phyloP scores from a whole-genome alignment of 2,329 filamentous ascomycete genomes.

The Exophiala dermatitidis region DNA sequence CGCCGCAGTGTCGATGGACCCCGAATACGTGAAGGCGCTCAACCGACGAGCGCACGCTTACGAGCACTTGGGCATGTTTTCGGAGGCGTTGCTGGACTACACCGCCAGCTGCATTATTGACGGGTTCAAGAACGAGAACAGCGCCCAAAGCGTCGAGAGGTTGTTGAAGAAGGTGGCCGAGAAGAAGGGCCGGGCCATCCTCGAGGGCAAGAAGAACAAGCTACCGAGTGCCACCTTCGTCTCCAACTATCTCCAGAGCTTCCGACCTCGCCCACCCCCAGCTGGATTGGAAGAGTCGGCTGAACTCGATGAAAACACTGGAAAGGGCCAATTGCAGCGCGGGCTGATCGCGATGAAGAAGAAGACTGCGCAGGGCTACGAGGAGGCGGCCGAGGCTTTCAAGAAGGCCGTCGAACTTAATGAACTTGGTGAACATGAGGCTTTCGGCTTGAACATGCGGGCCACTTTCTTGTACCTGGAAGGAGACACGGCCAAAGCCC shows the following conservation, averaged over 20 bases:
- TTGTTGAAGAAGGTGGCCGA: slow-evolving; percentile 96
- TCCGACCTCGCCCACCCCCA: slow-evolving; percentile 74
- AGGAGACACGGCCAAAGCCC: slow-evolving; percentile 75
- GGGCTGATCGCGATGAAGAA: slow-evolving; percentile 73
- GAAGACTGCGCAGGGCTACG: slow-evolving; percentile 85
- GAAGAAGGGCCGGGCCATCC: slow-evolving; percentile 82
- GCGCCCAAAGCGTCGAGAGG: slow-evolving; percentile 82
- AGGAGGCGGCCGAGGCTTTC: slow-evolving; percentile 78
- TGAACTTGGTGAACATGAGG: slow-evolving; percentile 74
- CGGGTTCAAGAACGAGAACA: slow-evolving; percentile 85
- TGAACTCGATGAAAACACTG: slow-evolving; percentile 70
- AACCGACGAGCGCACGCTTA: slow-evolving; percentile 96
- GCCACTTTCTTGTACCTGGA: slow-evolving; percentile 91
- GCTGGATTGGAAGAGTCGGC: slow-evolving; percentile 71
- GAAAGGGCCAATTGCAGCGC: slow-evolving; percentile 76
- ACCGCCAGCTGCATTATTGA: slow-evolving; percentile 99
- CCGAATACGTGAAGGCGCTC: slow-evolving; percentile 93
- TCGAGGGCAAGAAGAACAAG: slow-evolving; percentile 72
- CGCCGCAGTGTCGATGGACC: slow-evolving; percentile 85
- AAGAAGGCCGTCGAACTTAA: slow-evolving; percentile 79
- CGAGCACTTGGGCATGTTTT: slow-evolving; percentile 83
- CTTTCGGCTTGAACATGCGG: slow-evolving; percentile 90
- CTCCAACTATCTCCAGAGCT: slow-evolving; percentile 97
- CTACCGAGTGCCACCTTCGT: slow-evolving; percentile 94
- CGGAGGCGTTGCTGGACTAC: slow-evolving; percentile 92